Base-by-base conservation (phyloP, 2,329 filamentous ascomycete genomes). In the Ploettnerulaceae sp. region DNA sequence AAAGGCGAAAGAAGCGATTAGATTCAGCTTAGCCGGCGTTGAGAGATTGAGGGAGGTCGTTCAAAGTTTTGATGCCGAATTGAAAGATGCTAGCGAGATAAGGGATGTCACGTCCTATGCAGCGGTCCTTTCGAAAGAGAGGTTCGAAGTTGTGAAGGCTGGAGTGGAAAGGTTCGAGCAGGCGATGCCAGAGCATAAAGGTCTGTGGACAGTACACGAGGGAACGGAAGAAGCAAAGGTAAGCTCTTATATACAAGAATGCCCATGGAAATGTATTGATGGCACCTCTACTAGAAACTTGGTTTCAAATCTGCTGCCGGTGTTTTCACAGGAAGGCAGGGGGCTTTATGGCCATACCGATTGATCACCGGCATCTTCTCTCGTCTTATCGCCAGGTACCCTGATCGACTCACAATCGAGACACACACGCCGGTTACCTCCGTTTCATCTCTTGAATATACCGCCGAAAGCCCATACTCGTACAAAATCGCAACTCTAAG, bases 331-430 rank as follows among this genome's bases (percentile, higher is more conserved):
- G 72, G 7, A 81, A 77, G 6, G 59, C 73, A 6, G 86, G 81
- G n/a, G 2, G 84, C 80, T 56, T 62, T 86, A 39, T 89, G 84
- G 84, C 88, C 88, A 0, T 93, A 93, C 66, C 93, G 90, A 66
- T 76, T 93, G 20, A 81, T 93, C 3, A 71, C 79, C 1, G 82
- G 79, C 64, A 71, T 89, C 0, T 69, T 93, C 2, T 77, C 84
- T 28, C 20, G 40, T 4, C 33, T 58, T n/a, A 32, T 58, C 6
- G 48, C 56, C 9, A 57, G 58, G 0, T 68, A 66, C 44, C 49
- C 49, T 7, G 47, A 63, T 0, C 61, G 57, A n/a, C 46, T 74
- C 6, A 58, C 61, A 4, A 62, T 75, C 38, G 68, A 63, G 44
- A 68, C 66, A 5, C 49, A 64, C 34, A 73, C 71, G 2, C 54